phyloP scores from a whole-genome alignment of 2,329 filamentous ascomycete genomes.

The Penicillium concentricum region DNA sequence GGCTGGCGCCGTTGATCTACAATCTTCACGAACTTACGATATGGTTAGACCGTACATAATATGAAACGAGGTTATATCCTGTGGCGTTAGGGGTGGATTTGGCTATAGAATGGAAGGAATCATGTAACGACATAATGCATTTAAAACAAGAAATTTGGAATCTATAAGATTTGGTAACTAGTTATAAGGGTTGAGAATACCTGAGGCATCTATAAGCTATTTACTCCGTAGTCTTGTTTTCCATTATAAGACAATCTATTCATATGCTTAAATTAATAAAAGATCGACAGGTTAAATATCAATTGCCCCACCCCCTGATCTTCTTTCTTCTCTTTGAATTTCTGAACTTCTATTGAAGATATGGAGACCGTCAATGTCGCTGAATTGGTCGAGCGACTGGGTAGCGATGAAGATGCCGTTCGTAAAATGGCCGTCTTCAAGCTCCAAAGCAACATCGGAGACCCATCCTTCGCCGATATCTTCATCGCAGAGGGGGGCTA shows the following conservation, averaged over 20 bases:
- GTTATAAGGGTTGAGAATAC: no score
- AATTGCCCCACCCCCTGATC: slow-evolving; percentile 15
- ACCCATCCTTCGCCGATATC: slow-evolving; percentile 92
- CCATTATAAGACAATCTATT: no score
- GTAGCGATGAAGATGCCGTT: slow-evolving; percentile 75
- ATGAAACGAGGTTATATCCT: not conserved
- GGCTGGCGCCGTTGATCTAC: slow-evolving; percentile 57
- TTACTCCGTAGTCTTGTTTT: no score
- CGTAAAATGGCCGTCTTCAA: slow-evolving; percentile 99
- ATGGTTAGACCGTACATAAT: slow-evolving; percentile 3
- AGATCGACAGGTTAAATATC: not conserved
- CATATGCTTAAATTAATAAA: not conserved
- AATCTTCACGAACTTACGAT: slow-evolving; percentile 1
- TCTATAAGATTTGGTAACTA: no score
- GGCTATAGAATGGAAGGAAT: not conserved
- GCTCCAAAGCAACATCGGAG: slow-evolving; percentile 89
- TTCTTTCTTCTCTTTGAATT: slow-evolving; percentile 1
- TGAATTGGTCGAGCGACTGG: slow-evolving; percentile 59
- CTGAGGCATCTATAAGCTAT: no score
- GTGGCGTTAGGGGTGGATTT: not conserved
- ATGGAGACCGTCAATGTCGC: slow-evolving; percentile 59
- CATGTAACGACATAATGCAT: slow-evolving; percentile 1
- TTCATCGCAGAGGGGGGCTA: slow-evolving; percentile 90
- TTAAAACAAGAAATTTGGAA: not conserved
- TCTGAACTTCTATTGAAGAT: not conserved